phyloP scores from a whole-genome alignment of 2,329 filamentous ascomycete genomes.

The Knoxdaviesia capensis region DNA sequence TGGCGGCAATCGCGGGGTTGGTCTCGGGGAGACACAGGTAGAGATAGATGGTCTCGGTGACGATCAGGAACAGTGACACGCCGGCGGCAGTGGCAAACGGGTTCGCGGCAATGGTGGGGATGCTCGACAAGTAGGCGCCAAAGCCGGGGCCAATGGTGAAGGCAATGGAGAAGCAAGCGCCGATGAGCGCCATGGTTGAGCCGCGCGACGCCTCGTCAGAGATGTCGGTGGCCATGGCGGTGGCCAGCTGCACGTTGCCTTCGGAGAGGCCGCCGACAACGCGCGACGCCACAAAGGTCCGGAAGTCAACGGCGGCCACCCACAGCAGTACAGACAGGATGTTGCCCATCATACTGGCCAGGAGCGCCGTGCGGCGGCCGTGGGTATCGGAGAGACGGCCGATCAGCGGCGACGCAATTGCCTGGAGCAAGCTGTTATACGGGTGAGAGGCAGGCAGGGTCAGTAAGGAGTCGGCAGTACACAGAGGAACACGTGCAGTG shows the following conservation, averaged over 20 bases:
- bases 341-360: constrained; percentile 86
- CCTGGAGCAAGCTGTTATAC: constrained; percentile 54
- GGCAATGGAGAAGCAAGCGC: constrained; percentile 88
- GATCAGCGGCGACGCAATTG: constrained; percentile 79
- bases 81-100: constrained; percentile 86
- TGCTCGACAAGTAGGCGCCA: constrained; percentile 65
- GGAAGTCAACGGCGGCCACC: constrained; percentile 85
- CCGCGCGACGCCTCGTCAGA: constrained; percentile 70
- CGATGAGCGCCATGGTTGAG: constrained; percentile 88
- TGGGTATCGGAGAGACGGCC: constrained; percentile 73
- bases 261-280: constrained; percentile 86
- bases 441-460: too few species aligned
- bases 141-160: constrained; percentile 93
- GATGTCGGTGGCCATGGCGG: constrained; percentile 91
- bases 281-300: constrained; percentile 85
- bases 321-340: constrained; percentile 84
- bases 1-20: constrained; percentile 34
- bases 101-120: constrained; percentile 64
- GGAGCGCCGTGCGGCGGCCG: constrained; percentile 68
- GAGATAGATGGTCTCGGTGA: constrained; percentile 73
- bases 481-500: too few species aligned
- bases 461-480: neutral
- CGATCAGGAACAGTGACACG: constrained; percentile 67
- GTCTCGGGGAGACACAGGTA: constrained; percentile 79
- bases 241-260: constrained; percentile 90